These are phyloP conservation scores for Ligustrum vulgare DNA, from an alignment of 257 asterid genomes.

Conservation along the genomic window DNA sequence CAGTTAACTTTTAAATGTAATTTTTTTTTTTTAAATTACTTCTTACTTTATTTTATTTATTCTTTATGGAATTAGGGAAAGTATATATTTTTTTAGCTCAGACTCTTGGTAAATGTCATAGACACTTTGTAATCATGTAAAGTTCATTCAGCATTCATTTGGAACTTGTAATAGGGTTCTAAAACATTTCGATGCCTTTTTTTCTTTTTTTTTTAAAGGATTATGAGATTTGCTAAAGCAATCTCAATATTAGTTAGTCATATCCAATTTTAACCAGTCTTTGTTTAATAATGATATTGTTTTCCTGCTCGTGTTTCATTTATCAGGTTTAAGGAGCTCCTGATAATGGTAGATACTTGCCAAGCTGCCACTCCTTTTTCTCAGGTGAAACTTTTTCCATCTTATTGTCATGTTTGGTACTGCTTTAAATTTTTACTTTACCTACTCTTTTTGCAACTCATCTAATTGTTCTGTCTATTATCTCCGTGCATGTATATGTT, in stretches of 20 bases:
- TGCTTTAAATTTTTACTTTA: not conserved
- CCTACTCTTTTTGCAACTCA: not conserved
- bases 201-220: not conserved
- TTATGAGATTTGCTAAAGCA: not conserved
- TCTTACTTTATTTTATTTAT: not conserved
- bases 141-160: conserved; percentile 11
- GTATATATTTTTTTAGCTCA: not conserved
- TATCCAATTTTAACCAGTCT: conserved; percentile 2
- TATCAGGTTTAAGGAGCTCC: conserved; percentile 89
- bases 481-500: not conserved
- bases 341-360: conserved; percentile 98
- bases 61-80: not conserved
- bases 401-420: conserved; percentile 6
- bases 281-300: conserved; percentile 15
- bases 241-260: not conserved
- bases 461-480: conserved; percentile 9
- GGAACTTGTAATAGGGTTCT: conserved; percentile 18
- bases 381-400: conserved; percentile 53
- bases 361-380: conserved; percentile 99
- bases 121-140: not conserved
- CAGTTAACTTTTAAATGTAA: conserved; percentile 4
- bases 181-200: not conserved
- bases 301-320: conserved; percentile 28
- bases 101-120: not conserved
- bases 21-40: not conserved